Evolutionary conservation across 345 rosid genomes (phyloP).

Genomic region (Angophora floribunda): DNA sequence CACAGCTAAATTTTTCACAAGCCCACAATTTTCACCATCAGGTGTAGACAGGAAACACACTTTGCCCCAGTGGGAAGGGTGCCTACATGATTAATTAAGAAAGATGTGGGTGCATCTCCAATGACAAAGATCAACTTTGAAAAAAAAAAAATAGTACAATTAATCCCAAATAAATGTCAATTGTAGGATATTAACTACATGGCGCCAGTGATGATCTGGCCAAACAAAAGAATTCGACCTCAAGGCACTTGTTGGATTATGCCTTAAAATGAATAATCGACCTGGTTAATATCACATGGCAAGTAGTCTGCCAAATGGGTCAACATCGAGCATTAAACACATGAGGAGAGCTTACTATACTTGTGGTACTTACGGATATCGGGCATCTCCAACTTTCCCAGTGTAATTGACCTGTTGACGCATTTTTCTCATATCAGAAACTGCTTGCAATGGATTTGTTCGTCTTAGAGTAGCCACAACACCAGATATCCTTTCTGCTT

Average conservation of each 20-base stretch:
- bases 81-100: conserved; percentile 24
- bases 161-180: not conserved
- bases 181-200: not conserved
- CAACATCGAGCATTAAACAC: not conserved
- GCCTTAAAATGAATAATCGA: not conserved
- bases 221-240: not conserved
- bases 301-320: not conserved
- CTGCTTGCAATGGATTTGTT: conserved; percentile 78
- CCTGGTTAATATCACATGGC: not conserved
- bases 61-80: conserved; percentile 98
- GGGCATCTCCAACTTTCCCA: conserved; percentile 95
- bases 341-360: not conserved
- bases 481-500: conserved; percentile 86
- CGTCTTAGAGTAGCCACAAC: conserved; percentile 85
- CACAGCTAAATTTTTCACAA: conserved; percentile 73
- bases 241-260: not conserved
- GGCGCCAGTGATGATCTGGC: not conserved
- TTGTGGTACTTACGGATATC: conserved; percentile 79
- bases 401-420: conserved; percentile 78
- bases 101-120: not conserved
- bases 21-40: conserved; percentile 98
- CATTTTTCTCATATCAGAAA: conserved; percentile 76
- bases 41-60: conserved; percentile 92
- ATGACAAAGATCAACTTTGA: not conserved
- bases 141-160: not conserved